Base-by-base conservation (phyloP, 805 yeast species). In the Nakazawaea siamensis region DNA sequence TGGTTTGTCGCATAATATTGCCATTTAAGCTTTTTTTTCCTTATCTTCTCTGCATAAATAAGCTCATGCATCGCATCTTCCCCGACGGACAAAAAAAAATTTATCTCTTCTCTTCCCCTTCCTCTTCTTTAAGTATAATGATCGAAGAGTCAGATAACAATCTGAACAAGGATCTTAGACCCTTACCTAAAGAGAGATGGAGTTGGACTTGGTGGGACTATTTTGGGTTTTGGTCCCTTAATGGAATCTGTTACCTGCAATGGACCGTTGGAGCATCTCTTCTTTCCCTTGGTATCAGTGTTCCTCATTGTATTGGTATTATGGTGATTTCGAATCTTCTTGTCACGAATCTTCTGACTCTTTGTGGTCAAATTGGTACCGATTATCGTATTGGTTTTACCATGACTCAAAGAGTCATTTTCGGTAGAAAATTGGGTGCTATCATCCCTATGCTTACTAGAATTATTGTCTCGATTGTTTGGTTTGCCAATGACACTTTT, bases 331-430 rank as follows among this genome's bases (percentile, higher is more conserved):
- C 69, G 18, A 70, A 69, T 47, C 42, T 65, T 4, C 40, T 72
- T 10, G 65, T 70, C 10, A 52, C 65, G 28, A 14, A 55, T 3
- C 58, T 64, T 35, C 66, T 75, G 12, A 44, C 65, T 27, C 57
- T 67, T 11, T 67, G 66, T 45, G 62, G 69, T 14, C 60, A 55
- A 34, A 69, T 67, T 1, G 77, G 78, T 29, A 46, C 53, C 13
- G 64, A 66, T 31, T 70, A 64, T 57, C 73, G 68, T 48, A 56
- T 71, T 29, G 74, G 76, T 1, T 71, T 58, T 42, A 60, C 76
- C 3, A 58, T 70, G 9, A 54, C 56, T 32, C 52, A 59, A 18
- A 49, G 76, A 32, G 56, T 60, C 31, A 50, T 65, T 1, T 70
- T 65, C 52, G 77, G 77, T 6, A 54, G 66, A 26, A 49, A 56